phyloP scores from a whole-genome alignment of 805 yeast genomes.

The Wickerhamiella sorbophila region DNA sequence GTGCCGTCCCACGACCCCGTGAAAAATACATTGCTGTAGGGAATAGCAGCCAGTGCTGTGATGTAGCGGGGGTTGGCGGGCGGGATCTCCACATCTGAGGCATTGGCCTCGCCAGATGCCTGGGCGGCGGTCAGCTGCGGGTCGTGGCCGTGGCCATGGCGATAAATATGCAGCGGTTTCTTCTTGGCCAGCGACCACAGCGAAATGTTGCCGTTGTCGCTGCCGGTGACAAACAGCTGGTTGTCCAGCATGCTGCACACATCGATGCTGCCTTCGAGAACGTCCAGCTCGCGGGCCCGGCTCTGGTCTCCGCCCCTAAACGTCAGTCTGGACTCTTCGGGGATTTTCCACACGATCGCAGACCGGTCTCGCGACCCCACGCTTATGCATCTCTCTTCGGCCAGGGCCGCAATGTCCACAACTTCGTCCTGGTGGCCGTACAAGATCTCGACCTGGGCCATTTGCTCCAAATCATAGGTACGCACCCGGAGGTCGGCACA shows the following conservation, averaged over 20 bases:
- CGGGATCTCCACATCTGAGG: constrained; percentile 32
- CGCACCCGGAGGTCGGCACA: constrained; percentile 87
- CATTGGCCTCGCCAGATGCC: constrained; percentile 36
- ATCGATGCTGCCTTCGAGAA: constrained; percentile 73
- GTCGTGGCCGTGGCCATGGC: constrained; percentile 65
- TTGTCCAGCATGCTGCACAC: constrained; percentile 86
- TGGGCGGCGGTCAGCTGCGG: constrained; percentile 35
- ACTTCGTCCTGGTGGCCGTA: constrained; percentile 94
- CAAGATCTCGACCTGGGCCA: constrained; percentile 76
- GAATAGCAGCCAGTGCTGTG: constrained; percentile 66
- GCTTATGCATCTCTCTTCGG: constrained; percentile 83
- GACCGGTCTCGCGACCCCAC: constrained; percentile 93
- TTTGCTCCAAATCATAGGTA: constrained; percentile 71
- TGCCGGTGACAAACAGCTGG: constrained; percentile 83
- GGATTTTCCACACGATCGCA: constrained; percentile 91
- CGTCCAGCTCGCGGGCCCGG: constrained; percentile 3
- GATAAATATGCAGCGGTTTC: constrained; percentile 59
- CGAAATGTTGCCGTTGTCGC: constrained; percentile 84
- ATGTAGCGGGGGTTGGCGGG: constrained; percentile 71
- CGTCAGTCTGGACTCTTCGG: constrained; percentile 87
- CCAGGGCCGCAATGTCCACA: constrained; percentile 64
- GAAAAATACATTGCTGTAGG: constrained; percentile 70
- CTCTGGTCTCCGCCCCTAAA: constrained; percentile 71
- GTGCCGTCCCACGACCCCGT: constrained; percentile 83
- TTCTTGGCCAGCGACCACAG: constrained; percentile 86